These are phyloP conservation scores for Pseudopyricularia javanii DNA, from an alignment of 2,329 filamentous ascomycete species.

Conservation along the genomic window DNA sequence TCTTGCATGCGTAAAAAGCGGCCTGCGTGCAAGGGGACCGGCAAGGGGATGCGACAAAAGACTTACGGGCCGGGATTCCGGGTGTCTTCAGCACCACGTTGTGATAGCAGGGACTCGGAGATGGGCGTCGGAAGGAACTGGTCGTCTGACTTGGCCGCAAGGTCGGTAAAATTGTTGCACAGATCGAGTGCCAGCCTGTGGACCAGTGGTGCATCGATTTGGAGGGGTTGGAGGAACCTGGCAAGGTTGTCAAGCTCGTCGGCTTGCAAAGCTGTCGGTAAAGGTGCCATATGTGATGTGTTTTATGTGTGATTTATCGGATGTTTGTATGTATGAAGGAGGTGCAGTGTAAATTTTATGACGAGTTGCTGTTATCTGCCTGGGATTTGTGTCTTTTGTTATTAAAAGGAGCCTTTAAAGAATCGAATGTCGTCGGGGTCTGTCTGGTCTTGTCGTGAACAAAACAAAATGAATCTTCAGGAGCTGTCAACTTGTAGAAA, in stretches of 20 bases:
- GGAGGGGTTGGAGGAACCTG: slow-evolving; percentile 38
- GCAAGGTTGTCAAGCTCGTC: slow-evolving; percentile 11
- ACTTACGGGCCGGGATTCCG: slow-evolving; percentile 33
- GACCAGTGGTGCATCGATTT: slow-evolving; percentile 31
- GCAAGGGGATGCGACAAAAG: not conserved
- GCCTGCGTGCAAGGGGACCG: not conserved
- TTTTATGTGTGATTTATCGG: no score
- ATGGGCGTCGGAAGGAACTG: slow-evolving; percentile 52
- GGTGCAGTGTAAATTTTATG: no score
- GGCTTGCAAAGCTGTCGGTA: not conserved
- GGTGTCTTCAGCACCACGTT: slow-evolving; percentile 23
- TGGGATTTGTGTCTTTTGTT: no score
- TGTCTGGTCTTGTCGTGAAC: no score
- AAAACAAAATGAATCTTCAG: no score
- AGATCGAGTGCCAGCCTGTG: slow-evolving; percentile 35
- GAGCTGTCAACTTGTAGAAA: not conserved
- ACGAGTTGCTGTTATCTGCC: no score
- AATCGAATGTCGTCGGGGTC: no score
- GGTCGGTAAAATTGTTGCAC: slow-evolving; percentile 28
- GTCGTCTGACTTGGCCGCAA: slow-evolving; percentile 38
- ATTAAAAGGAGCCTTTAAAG: no score
- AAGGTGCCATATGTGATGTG: not conserved
- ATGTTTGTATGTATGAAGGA: not conserved
- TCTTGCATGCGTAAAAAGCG: no score
- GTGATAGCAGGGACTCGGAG: slow-evolving; percentile 43